phyloP scores from a whole-genome alignment of 2,329 filamentous ascomycete genomes.

The Geoglossum cookeanum region DNA sequence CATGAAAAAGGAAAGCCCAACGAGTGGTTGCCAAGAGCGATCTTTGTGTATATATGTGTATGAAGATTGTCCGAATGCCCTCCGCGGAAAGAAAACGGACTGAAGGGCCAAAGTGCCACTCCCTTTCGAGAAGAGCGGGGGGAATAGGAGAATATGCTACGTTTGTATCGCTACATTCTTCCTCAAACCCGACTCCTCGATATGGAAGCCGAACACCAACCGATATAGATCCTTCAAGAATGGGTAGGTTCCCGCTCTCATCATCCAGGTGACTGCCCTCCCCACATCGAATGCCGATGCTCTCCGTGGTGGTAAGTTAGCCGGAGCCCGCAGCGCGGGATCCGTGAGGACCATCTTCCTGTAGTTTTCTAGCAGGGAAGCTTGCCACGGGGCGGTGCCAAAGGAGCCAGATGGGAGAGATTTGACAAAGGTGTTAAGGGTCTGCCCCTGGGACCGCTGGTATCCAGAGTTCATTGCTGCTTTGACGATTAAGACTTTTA shows the following conservation, averaged over 20 bases:
- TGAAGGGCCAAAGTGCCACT: too few relatives aligned
- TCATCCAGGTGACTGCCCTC: slow-evolving; percentile 60
- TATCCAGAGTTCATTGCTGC: slow-evolving; percentile 76
- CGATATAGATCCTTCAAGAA: slow-evolving; percentile 71
- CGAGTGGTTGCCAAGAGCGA: too few relatives aligned
- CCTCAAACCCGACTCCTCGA: slow-evolving; percentile 55
- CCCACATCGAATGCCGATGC: slow-evolving; percentile 58
- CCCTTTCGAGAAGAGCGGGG: too few relatives aligned
- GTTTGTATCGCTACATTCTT: slow-evolving; percentile 40
- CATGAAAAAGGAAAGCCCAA: too few relatives aligned
- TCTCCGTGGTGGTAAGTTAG: slow-evolving; percentile 38
- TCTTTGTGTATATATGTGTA: too few relatives aligned
- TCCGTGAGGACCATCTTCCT: slow-evolving; percentile 62
- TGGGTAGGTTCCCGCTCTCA: slow-evolving; percentile 45
- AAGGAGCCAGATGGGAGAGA: slow-evolving; percentile 59
- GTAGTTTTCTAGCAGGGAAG: slow-evolving; percentile 56
- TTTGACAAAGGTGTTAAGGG: slow-evolving; percentile 58
- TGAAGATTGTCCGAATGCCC: too few relatives aligned
- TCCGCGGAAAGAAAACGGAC: too few relatives aligned
- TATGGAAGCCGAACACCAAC: slow-evolving; percentile 65
- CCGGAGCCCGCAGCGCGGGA: slow-evolving; percentile 38
- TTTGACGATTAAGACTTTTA: slow-evolving; percentile 65
- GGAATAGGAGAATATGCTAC: neutral
- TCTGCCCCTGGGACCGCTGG: slow-evolving; percentile 33
- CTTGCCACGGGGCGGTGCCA: slow-evolving; percentile 50